A percentile compares a stretch with the other conserved stretches of the same genome.
phyloP scores from a whole-genome alignment of 495 filamentous ascomycete species.

The Penicillium robsamsonii region DNA sequence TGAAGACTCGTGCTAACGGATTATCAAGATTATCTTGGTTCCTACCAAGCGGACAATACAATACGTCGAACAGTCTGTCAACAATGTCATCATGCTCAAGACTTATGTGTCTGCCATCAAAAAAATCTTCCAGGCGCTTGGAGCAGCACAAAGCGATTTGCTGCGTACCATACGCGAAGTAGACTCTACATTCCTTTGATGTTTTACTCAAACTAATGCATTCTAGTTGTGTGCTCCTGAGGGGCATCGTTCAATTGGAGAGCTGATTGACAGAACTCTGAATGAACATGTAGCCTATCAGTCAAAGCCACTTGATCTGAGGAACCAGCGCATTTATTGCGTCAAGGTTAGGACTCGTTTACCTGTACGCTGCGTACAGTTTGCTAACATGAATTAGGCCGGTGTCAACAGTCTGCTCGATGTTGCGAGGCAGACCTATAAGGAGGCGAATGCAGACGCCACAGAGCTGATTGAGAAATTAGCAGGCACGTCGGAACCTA shows the following conservation, averaged over 20 bases:
- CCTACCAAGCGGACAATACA: slow-evolving; percentile 63
- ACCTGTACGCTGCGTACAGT: not conserved
- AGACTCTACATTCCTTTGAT: slow-evolving; percentile 5
- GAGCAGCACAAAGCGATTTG: slow-evolving; percentile 61
- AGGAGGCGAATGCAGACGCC: slow-evolving; percentile 76
- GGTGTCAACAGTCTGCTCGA: slow-evolving; percentile 85
- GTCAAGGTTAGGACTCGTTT: slow-evolving; percentile 59
- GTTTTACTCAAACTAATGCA: slow-evolving; percentile 1
- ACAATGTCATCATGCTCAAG: slow-evolving; percentile 86
- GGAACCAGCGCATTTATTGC: slow-evolving; percentile 91
- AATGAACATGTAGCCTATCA: slow-evolving; percentile 80
- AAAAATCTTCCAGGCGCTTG: slow-evolving; percentile 66
- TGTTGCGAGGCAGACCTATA: slow-evolving; percentile 81
- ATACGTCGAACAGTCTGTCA: slow-evolving; percentile 74
- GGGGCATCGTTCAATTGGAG: slow-evolving; percentile 56
- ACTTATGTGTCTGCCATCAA: slow-evolving; percentile 68
- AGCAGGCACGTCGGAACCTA: slow-evolving; percentile 41
- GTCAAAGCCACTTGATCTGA: slow-evolving; percentile 76
- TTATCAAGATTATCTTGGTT: slow-evolving; percentile 60
- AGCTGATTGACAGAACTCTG: slow-evolving; percentile 66
- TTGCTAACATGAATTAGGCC: slow-evolving; percentile 49
- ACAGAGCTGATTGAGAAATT: slow-evolving; percentile 66
- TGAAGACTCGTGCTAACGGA: slow-evolving; percentile 22
- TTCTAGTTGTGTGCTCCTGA: slow-evolving; percentile 60
- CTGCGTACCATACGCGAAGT: slow-evolving; percentile 64